Conservation (phyloP, 176 grass and related monocot genomes). For the Alloteropsis semialata region DNA sequence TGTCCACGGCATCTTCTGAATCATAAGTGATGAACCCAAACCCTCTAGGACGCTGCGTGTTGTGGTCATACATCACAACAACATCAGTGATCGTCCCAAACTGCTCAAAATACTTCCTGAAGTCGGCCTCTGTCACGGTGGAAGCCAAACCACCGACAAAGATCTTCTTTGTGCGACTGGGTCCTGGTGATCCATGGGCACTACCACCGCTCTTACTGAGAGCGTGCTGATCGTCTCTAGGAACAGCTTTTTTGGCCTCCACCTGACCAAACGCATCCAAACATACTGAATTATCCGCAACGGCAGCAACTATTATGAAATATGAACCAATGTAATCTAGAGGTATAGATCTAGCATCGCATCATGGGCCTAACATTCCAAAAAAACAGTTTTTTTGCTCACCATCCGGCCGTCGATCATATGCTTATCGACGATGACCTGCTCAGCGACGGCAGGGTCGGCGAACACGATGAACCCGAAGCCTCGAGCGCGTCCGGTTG, state of each 20-base stretch:
- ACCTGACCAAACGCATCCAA: slow-evolving; percentile 54
- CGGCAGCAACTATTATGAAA: background rate
- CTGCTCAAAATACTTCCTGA: slow-evolving; percentile 82
- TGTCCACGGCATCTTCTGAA: slow-evolving; percentile 77
- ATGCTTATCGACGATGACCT: slow-evolving; percentile 79
- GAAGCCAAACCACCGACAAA: slow-evolving; percentile 88
- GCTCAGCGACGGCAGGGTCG: slow-evolving; percentile 58
- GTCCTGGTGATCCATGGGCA: slow-evolving; percentile 64
- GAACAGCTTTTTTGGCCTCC: slow-evolving; percentile 94
- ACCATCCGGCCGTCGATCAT: slow-evolving; percentile 93
- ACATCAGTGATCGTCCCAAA: slow-evolving; percentile 87
- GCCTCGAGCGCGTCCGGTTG: slow-evolving; percentile 71
- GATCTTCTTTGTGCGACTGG: slow-evolving; percentile 81
- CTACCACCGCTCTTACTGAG: slow-evolving; percentile 55
- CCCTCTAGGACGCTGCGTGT: slow-evolving; percentile 81
- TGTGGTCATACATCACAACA: slow-evolving; percentile 93
- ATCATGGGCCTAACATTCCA: no score
- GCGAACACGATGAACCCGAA: slow-evolving; percentile 92
- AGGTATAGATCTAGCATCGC: no score
- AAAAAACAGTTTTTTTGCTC: background rate
- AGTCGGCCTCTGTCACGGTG: slow-evolving; percentile 74
- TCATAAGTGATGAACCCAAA: slow-evolving; percentile 94
- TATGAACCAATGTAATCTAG: background rate
- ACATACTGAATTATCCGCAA: slow-evolving; percentile 30
- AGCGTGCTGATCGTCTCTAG: slow-evolving; percentile 65